Base-by-base conservation (phyloP, 1,284 basidiomycete species). In the Ustilago crameri region DNA sequence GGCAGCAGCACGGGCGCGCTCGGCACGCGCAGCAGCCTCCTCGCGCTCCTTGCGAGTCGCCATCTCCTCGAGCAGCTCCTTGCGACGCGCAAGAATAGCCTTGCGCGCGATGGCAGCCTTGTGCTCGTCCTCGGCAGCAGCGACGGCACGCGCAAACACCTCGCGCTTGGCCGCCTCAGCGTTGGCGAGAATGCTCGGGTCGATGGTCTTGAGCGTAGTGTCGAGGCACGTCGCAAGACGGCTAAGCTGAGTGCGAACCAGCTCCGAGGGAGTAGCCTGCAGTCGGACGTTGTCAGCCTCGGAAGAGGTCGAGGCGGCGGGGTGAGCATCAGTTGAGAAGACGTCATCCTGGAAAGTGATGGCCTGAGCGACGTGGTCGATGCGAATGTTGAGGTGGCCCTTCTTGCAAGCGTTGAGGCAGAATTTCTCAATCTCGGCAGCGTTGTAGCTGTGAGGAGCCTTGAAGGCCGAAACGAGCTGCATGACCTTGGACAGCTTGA, bases 401-500 rank as follows among this genome's bases (percentile, higher is more conserved):
- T 91, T 89, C 65, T 92, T 90, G 61, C 92, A 93, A 63, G 93
- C 93, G 54, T 91, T 91, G 90, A 97, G 93, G 73, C 97, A 86
- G 85, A 96, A 98, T 60, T 84, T 84, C 56, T 85, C 85, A 51
- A 85, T 83, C 49, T 84, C 83, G 26, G 79, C 80, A 14, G 72
- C 45, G 3, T 73, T 67, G 76, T 82, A 82, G 67, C 68, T 62
- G 72, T 79, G 66, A 17, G 80, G 80, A 41, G 74, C 78, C 67
- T 82, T 76, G 75, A 83, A 81, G 17, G 80, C 72, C 2, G 74
- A 75, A 43, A 83, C 79, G 46, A 83, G 80, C 58, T 81, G 65
- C 75, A 83, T 78, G 38, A 82, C 73, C 57, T 76, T 72, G 54
- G 66, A 61, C 15, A 83, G 75, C 78, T 90, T 91, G 86, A 98